A percentile compares a stretch with the other conserved stretches of the same genome.
These are phyloP conservation scores for Rhizopus microsporus DNA, from an alignment of 371 early-diverging fungal genomes.

Conservation along the genomic window DNA sequence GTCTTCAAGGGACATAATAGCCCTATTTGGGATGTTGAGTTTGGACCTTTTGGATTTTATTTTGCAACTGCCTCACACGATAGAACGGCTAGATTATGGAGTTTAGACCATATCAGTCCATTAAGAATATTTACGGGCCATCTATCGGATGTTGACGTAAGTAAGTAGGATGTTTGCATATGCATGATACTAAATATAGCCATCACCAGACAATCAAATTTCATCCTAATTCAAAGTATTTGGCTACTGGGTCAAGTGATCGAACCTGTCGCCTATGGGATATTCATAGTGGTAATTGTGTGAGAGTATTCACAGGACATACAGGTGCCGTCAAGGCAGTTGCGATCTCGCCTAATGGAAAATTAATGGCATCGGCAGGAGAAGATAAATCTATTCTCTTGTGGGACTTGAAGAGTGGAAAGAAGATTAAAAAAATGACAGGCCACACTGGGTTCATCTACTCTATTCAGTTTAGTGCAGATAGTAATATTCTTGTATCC, in stretches of 20 bases:
- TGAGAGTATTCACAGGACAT: slow-evolving; percentile 95
- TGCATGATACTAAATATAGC: too few relatives aligned
- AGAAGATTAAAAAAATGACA: slow-evolving; percentile 73
- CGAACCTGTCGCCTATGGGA: slow-evolving; percentile 97
- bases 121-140: slow-evolving; percentile 98
- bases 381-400: slow-evolving; percentile 87
- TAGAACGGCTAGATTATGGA: slow-evolving; percentile 96
- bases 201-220: slow-evolving; percentile 81
- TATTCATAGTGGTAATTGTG: slow-evolving; percentile 88
- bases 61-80: slow-evolving; percentile 98
- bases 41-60: slow-evolving; percentile 91
- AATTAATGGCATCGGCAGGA: slow-evolving; percentile 87
- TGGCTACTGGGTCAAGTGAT: slow-evolving; percentile 96
- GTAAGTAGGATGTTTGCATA: slow-evolving; percentile 12
- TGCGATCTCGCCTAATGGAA: slow-evolving; percentile 96
- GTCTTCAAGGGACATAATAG: slow-evolving; percentile 97
- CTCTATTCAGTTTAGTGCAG: slow-evolving; percentile 86
- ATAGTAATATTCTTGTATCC: slow-evolving; percentile 85
- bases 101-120: slow-evolving; percentile 93
- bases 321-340: slow-evolving; percentile 83
- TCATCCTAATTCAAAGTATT: slow-evolving; percentile 98
- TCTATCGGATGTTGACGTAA: slow-evolving; percentile 96
- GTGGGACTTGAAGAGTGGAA: slow-evolving; percentile 98
- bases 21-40: slow-evolving; percentile 97
- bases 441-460: slow-evolving; percentile 92